These are phyloP conservation scores for Fomitopsis betulina DNA, from an alignment of 1,284 basidiomycete genomes.

Conservation along the genomic window DNA sequence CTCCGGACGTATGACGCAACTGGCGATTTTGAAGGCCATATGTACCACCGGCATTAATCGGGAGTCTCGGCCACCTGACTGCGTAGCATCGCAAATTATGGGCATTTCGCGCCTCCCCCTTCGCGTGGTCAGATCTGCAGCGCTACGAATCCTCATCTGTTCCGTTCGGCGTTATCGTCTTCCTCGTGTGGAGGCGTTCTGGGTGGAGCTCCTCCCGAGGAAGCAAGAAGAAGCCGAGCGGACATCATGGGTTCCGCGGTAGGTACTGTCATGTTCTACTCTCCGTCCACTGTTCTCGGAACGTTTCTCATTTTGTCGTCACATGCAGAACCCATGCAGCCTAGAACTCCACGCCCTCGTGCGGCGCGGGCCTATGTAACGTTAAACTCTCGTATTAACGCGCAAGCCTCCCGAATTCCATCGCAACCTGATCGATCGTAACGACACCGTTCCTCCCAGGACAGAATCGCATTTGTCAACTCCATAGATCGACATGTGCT, in stretches of 20 bases:
- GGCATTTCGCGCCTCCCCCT: not conserved
- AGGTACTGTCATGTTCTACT: constrained; percentile 1
- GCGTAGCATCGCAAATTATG: not conserved
- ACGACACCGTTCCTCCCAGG: not conserved
- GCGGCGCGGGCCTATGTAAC: not conserved
- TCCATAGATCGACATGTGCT: not conserved
- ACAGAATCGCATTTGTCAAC: not conserved
- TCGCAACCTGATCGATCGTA: constrained; percentile 2
- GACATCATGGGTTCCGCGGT: constrained; percentile 5
- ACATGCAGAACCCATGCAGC: constrained; percentile 3
- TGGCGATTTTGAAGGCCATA: not conserved
- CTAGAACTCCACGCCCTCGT: constrained; percentile 8
- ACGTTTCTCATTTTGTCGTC: constrained; percentile 1
- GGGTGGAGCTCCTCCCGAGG: not conserved
- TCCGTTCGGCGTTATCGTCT: constrained; percentile 4
- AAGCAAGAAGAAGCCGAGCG: not conserved
- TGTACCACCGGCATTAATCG: not conserved
- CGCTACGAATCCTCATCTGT: not conserved
- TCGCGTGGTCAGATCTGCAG: constrained; percentile 4
- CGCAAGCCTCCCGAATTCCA: not conserved
- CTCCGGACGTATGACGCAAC: not conserved
- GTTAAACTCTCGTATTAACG: not conserved
- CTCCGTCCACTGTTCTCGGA: not conserved
- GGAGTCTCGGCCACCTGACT: not conserved
- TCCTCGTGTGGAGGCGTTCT: constrained; percentile 2